phyloP scores from a whole-genome alignment of 1,284 basidiomycete species.

The Tranzscheliella williamsii region DNA sequence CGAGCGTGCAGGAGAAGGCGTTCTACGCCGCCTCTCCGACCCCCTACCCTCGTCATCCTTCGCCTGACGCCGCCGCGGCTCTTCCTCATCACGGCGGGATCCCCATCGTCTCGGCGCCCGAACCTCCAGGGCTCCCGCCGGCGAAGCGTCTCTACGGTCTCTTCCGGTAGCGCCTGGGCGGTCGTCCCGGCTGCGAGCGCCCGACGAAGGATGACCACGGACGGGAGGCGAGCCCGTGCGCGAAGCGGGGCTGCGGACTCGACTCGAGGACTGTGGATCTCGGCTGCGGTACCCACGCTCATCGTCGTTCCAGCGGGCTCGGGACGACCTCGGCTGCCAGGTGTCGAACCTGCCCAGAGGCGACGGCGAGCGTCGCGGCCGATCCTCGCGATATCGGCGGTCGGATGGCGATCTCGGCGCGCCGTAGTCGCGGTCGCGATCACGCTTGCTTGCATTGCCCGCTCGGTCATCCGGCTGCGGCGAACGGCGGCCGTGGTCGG shows the following conservation, averaged over 20 bases:
- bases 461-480: neutral
- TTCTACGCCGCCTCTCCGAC: neutral
- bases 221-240: neutral
- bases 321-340: neutral
- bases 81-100: neutral
- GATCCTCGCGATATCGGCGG: neutral
- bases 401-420: neutral
- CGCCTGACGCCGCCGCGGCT: neutral
- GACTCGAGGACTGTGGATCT: neutral
- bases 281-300: neutral
- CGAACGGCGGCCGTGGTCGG: neutral
- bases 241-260: neutral
- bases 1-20: neutral
- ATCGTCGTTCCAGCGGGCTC: neutral
- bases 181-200: neutral
- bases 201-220: neutral
- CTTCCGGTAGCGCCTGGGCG: neutral
- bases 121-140: no score
- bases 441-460: neutral
- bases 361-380: neutral
- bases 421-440: no score
- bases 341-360: neutral
- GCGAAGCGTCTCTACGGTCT: no score
- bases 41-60: neutral
- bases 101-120: neutral